Evolutionary conservation across 2,329 filamentous ascomycete genomes (phyloP), one percentile per base, ranked within the genome.

Genomic region (Botrytis tulipae): DNA sequence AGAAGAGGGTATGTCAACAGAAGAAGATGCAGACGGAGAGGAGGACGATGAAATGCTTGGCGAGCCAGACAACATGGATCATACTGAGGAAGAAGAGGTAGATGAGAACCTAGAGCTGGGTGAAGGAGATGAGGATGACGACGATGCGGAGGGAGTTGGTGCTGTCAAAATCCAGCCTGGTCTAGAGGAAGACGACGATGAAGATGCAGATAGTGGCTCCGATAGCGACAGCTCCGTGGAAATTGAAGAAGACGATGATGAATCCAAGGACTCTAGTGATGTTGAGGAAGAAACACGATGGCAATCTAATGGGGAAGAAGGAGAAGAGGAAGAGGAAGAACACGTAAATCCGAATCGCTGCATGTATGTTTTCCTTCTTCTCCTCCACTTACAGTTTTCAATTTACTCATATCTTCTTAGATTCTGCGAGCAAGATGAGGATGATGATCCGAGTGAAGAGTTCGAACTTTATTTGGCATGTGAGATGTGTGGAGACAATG

Each of bases 391-490:
- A 37, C 16, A 22, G 16, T 35, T 7, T 63, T 72, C 63, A 60
- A 44, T 57, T 65, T 72, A 68, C 73, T 77, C 84, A 83, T 63
- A 77, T 80, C 73, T 69, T 71, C 86, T 82, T 83, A 92, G 94
- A 76, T 97, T 95, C 79, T 98, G 95, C 83, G 90, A 90, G 73
- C 87, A 93, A 81, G 91, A 93, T 76, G 93, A 97, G 83, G 92
- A 96, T 72, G 87, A 95, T 76, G 93, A 95, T 78, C 93, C 93
- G 1, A 90, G 88, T 76, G 92, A 93, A 77, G 93, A 95, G 76
- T 96, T 91, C 79, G 94, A 96, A 82, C 86, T 91, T 74, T 94
- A 92, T 81, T 85, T 98, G 74, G 85, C 90, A 70, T 98, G 95
- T 82, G 86, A 85, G 74, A 87, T 89, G 76, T 98, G 95, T 83